phyloP scores from a whole-genome alignment of 257 asterid species.

The Penstemon newberryi region DNA sequence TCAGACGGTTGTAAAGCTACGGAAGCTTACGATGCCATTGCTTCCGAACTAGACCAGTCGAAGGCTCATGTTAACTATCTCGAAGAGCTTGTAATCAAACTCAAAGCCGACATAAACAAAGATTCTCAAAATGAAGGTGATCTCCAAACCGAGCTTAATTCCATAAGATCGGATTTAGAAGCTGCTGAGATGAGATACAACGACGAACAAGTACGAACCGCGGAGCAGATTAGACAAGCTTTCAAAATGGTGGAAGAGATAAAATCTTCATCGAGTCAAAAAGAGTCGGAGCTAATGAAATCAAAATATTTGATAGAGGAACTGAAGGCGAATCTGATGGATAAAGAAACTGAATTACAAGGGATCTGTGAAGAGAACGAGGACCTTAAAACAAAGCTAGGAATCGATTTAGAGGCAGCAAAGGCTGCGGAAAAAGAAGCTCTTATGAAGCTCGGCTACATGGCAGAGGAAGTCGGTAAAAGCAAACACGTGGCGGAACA shows the following conservation, averaged over 20 bases:
- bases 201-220: slow-evolving; percentile 52
- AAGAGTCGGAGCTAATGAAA: slow-evolving; percentile 49
- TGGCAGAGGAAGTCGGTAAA: slow-evolving; percentile 68
- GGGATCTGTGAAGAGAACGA: slow-evolving; percentile 87
- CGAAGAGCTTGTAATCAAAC: slow-evolving; percentile 63
- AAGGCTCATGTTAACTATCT: slow-evolving; percentile 56
- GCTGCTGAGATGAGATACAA: slow-evolving; percentile 60
- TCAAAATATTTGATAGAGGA: slow-evolving; percentile 62
- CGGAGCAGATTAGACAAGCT: slow-evolving; percentile 46
- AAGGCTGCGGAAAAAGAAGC: slow-evolving; percentile 68
- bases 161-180: slow-evolving; percentile 57
- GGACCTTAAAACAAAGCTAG: slow-evolving; percentile 49
- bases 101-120: slow-evolving; percentile 37
- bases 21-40: slow-evolving; percentile 47
- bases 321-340: slow-evolving; percentile 81
- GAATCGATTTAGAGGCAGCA: slow-evolving; percentile 40
- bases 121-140: slow-evolving; percentile 7
- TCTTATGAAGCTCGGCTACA: slow-evolving; percentile 45
- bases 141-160: slow-evolving; percentile 3
- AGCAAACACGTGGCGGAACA: slow-evolving; percentile 63
- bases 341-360: slow-evolving; percentile 85
- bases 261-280: slow-evolving; percentile 42
- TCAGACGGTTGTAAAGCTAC: slow-evolving; percentile 55
- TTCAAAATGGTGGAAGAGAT: slow-evolving; percentile 54
- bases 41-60: slow-evolving; percentile 65